Percentiles rank a stretch among this genome's conserved stretches.
phyloP scores from a whole-genome alignment of 805 yeast genomes.

The Candida ascalaphidarum region DNA sequence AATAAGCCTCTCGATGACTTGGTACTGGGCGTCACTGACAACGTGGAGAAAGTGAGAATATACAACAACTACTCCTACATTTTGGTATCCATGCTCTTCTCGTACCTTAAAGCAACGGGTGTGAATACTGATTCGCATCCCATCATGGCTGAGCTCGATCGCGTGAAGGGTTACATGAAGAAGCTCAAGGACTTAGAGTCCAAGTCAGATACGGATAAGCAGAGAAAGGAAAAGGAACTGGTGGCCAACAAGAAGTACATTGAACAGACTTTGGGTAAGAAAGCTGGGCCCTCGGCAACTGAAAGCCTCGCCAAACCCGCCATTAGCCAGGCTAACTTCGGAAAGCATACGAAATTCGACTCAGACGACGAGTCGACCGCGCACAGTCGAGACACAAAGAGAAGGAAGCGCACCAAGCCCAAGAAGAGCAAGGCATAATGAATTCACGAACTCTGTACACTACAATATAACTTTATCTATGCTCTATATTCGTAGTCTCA shows the following conservation, averaged over 20 bases:
- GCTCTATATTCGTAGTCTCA: slow-evolving; percentile 1
- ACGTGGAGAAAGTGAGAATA: slow-evolving; percentile 17
- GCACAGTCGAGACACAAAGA: slow-evolving; percentile 1
- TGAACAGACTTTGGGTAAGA: slow-evolving; percentile 32
- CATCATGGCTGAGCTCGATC: slow-evolving; percentile 55
- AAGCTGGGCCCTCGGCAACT: slow-evolving; percentile 18
- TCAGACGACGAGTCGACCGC: neutral
- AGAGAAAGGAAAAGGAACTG: slow-evolving; percentile 12
- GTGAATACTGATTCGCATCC: slow-evolving; percentile 49
- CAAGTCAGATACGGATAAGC: slow-evolving; percentile 7
- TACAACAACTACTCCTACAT: slow-evolving; percentile 41
- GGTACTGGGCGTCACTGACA: slow-evolving; percentile 12
- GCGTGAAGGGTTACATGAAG: slow-evolving; percentile 63
- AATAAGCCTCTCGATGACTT: slow-evolving; percentile 32
- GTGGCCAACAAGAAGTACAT: slow-evolving; percentile 41
- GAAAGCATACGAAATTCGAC: slow-evolving; percentile 44
- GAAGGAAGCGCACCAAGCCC: slow-evolving; percentile 1
- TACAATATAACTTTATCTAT: slow-evolving; percentile 3
- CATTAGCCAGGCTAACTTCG: slow-evolving; percentile 44
- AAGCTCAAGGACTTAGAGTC: slow-evolving; percentile 37
- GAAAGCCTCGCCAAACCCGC: slow-evolving; percentile 33
- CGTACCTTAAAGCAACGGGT: slow-evolving; percentile 53
- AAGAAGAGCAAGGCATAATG: slow-evolving; percentile 1
- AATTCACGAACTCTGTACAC: neutral
- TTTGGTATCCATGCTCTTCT: slow-evolving; percentile 47